Conservation (phyloP, 2,329 filamentous ascomycete species). For the Sclerotinia sclerotiorum region DNA sequence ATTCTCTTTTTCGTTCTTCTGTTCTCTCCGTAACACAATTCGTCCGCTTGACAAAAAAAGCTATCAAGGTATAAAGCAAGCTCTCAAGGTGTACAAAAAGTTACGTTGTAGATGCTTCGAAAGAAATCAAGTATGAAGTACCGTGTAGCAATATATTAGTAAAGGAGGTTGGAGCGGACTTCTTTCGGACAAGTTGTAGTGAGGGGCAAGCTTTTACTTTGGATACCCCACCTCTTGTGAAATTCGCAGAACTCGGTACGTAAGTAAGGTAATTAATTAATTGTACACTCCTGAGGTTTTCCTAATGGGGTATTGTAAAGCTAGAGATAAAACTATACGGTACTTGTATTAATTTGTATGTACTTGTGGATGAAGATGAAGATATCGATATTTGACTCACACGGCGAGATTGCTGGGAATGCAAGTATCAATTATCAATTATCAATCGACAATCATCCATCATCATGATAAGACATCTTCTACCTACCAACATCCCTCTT, state of each 20-base stretch:
- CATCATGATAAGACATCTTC: not conserved
- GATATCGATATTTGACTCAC: not conserved
- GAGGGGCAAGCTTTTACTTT: not conserved
- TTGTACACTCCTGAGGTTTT: not conserved
- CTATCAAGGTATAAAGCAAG: not conserved
- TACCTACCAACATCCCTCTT: not conserved
- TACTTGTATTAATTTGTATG: no score
- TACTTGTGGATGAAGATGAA: no score
- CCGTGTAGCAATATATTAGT: not conserved
- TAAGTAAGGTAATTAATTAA: no score
- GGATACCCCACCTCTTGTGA: not conserved
- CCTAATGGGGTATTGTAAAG: not conserved
- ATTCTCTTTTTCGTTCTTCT: not conserved
- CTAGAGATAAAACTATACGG: not conserved
- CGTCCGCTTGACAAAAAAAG: not conserved
- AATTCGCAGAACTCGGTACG: no score
- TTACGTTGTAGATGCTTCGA: not conserved
- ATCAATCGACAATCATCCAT: not conserved
- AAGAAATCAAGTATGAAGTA: not conserved
- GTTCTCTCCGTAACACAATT: not conserved
- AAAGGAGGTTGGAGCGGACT: not conserved
- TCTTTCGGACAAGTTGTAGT: not conserved
- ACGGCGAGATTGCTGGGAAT: not conserved
- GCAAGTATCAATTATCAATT: not conserved
- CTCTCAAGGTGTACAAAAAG: constrained; percentile 6